A percentile compares a stretch with the other conserved stretches of the same genome.
phyloP scores from a whole-genome alignment of 192 early-diverging fungal genomes.

The Coemansia reversa region DNA sequence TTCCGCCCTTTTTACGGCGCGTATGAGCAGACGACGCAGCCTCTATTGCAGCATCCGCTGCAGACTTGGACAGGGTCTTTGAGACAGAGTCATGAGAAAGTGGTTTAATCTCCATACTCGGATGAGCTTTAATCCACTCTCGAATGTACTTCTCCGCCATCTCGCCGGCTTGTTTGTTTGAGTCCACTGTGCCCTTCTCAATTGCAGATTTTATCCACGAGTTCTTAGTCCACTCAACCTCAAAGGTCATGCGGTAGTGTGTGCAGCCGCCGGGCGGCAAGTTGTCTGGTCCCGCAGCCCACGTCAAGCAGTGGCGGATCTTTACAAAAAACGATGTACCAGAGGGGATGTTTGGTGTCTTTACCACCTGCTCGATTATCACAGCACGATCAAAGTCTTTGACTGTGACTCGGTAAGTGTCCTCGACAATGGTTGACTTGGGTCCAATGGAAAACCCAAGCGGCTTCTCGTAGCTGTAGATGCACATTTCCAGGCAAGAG shows the following conservation, averaged over 20 bases:
- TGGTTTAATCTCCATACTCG: conserved; percentile 37
- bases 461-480: conserved; percentile 49
- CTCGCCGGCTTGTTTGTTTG: conserved; percentile 53
- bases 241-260: conserved; percentile 48
- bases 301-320: conserved; percentile 51
- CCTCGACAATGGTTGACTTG: conserved; percentile 47
- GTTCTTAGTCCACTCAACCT: conserved; percentile 54
- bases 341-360: conserved; percentile 54
- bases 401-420: conserved; percentile 31
- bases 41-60: not conserved
- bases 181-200: conserved; percentile 53
- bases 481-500: conserved; percentile 30
- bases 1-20: conserved; percentile 6
- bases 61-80: not conserved
- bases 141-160: conserved; percentile 43
- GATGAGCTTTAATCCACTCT: conserved; percentile 45
- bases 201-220: conserved; percentile 56
- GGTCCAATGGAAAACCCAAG: conserved; percentile 55
- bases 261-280: conserved; percentile 48
- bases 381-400: conserved; percentile 36
- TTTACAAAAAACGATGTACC: conserved; percentile 54
- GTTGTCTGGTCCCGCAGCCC: conserved; percentile 33
- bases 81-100: not conserved
- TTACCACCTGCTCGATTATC: conserved; percentile 43
- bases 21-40: not conserved